Conservation (phyloP, 768 basidiomycete species). For the Amanita thiersii region DNA sequence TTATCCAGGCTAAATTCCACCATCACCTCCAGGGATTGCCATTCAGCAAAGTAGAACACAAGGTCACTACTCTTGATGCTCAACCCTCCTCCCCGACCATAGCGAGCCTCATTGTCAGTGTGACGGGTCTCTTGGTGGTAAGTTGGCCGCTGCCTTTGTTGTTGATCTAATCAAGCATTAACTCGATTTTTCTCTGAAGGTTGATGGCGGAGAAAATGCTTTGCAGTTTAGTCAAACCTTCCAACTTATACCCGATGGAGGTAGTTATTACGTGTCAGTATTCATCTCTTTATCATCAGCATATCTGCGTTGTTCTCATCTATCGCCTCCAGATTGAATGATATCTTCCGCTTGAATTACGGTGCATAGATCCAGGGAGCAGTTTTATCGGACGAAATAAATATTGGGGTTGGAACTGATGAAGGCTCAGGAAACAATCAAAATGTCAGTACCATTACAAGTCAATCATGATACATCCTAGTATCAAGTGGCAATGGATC, state of each 20-base stretch:
- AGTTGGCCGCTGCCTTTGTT: slow-evolving; percentile 15
- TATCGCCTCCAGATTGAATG: slow-evolving; percentile 64
- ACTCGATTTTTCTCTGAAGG: slow-evolving; percentile 33
- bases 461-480: too few species aligned
- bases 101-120: slow-evolving; percentile 66
- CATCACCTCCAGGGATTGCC: slow-evolving; percentile 49
- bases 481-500: too few species aligned
- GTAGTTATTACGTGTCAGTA: slow-evolving; percentile 79
- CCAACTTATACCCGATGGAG: slow-evolving; percentile 75
- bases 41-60: slow-evolving; percentile 77
- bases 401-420: too few species aligned
- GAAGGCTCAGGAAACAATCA: too few species aligned
- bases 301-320: not conserved
- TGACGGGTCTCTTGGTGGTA: slow-evolving; percentile 82
- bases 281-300: slow-evolving; percentile 1
- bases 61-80: slow-evolving; percentile 74
- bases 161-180: slow-evolving; percentile 4
- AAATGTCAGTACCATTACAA: too few species aligned
- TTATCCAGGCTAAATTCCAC: not conserved
- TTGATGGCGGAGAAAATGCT: slow-evolving; percentile 76
- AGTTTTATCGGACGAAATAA: too few species aligned
- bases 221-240: slow-evolving; percentile 90
- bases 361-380: slow-evolving; percentile 27
- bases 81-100: slow-evolving; percentile 67
- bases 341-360: slow-evolving; percentile 88